Base-by-base conservation (phyloP, 495 filamentous ascomycete genomes). In the Tuber microsphaerosporum region DNA sequence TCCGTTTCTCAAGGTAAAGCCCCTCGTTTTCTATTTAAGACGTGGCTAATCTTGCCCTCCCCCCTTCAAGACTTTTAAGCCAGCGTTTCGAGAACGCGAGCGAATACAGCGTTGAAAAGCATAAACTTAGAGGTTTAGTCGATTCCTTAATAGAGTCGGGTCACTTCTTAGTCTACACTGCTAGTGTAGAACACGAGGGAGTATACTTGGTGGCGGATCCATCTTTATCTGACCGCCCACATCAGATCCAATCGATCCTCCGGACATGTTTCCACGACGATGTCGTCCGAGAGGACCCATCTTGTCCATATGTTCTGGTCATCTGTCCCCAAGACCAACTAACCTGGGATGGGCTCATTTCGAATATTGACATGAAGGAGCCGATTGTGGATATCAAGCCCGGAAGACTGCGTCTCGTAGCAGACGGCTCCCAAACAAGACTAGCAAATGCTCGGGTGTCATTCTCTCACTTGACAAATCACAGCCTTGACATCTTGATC, bases 31-130 rank as follows among this genome's bases (percentile, higher is more conserved):
- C 19, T 41, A 0, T 37, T 51, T 46, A 73, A 9, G 3, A n/a
- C 44, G 39, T 41, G 71, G 19, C 79, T 82, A 42, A 82, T 43
- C 41, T 41, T 10, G 8, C 71, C 22, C 8, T 51, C 10, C 42
- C 42, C 42, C 42, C 56, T 19, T 17, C 56, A 69, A 88, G 93
- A 78, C 91, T 97, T 81, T 86, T 99, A 51, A 93, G 92, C 75
- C 91, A 97, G 79, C 88, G 94, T 48, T 99, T 98, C 77, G 95
- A 99, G 83, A 98, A 98, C 82, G 91, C 93, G 17, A 95, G 92
- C 19, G 95, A 99, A 82, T 97, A 95, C 84, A 97, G 92, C 80
- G 89, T 94, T 80, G 88, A 90, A 72, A 86, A 86, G 17, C 88
- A 91, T 42, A 87, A 88, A 73, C 85, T 94, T 37, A 88, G 89